Evolutionary conservation across 2,329 filamentous ascomycete species (phyloP).

Genomic region (Juglanconis juglandina): DNA sequence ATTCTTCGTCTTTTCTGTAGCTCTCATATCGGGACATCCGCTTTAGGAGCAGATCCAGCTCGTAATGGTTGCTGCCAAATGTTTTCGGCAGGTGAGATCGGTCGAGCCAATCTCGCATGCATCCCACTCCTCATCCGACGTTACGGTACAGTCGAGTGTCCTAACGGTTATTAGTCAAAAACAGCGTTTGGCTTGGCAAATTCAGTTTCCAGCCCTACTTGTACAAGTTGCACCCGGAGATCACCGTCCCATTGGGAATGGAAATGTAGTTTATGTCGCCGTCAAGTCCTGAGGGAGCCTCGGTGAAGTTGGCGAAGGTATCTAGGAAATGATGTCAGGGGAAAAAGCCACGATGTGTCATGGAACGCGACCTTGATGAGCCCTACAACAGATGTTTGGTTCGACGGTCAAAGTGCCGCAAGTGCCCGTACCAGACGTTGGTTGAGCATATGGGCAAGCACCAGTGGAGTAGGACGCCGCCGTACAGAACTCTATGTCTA

Average conservation of each 20-base stretch:
- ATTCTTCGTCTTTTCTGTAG: neutral
- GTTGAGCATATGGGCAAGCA: conserved; percentile 10
- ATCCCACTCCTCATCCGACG: conserved; percentile 10
- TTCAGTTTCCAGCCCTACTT: neutral
- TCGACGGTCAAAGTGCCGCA: conserved; percentile 1
- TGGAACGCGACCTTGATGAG: neutral
- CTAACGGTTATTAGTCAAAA: neutral
- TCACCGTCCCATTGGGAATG: conserved; percentile 1
- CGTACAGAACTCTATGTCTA: conserved; percentile 10
- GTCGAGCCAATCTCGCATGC: conserved; percentile 9
- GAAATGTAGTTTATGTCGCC: conserved; percentile 8
- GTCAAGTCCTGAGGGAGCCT: neutral
- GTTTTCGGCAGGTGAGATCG: conserved; percentile 14
- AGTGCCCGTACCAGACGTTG: conserved; percentile 8
- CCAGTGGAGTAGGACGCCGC: conserved; percentile 3
- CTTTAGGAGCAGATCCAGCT: conserved; percentile 10
- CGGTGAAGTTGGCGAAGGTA: conserved; percentile 7
- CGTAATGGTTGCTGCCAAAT: conserved; percentile 7
- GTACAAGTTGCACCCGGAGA: conserved; percentile 8
- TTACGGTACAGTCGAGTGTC: conserved; percentile 8
- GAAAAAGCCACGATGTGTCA: neutral
- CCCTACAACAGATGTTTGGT: conserved; percentile 8
- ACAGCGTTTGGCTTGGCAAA: neutral
- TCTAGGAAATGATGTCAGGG: neutral
- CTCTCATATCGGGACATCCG: neutral